phyloP scores from a whole-genome alignment of 805 yeast species.

The Metschnikowia continentalis region DNA sequence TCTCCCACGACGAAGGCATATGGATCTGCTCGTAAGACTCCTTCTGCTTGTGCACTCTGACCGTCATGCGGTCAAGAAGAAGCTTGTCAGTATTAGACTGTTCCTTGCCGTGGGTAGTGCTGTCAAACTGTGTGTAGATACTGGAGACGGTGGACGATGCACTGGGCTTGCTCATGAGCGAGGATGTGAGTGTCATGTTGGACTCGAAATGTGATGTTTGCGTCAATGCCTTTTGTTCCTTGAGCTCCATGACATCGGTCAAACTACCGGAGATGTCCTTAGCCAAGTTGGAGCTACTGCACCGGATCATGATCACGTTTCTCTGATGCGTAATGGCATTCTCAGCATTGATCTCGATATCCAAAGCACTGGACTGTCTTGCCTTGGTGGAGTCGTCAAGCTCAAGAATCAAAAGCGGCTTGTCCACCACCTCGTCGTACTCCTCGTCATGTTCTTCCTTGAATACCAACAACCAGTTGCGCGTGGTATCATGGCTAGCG shows the following conservation, averaged over 20 bases:
- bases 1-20: conserved; percentile 41
- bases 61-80: conserved; percentile 29
- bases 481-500: conserved; percentile 31
- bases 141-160: conserved; percentile 21
- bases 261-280: conserved; percentile 24
- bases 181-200: conserved; percentile 30
- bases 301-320: conserved; percentile 31
- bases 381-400: conserved; percentile 23
- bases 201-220: conserved; percentile 19
- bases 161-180: conserved; percentile 33
- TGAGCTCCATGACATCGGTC: conserved; percentile 25
- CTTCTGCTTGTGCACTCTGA: conserved; percentile 36
- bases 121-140: conserved; percentile 11
- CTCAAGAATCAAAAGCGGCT: conserved; percentile 34
- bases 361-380: conserved; percentile 37
- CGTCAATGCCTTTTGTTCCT: conserved; percentile 4
- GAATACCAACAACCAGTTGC: conserved; percentile 38
- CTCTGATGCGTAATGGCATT: conserved; percentile 31
- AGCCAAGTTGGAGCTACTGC: conserved; percentile 25
- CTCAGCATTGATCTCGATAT: conserved; percentile 30
- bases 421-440: conserved; percentile 29
- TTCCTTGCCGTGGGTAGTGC: not conserved
- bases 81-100: conserved; percentile 8
- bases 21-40: conserved; percentile 26
- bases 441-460: conserved; percentile 35